Conservation (phyloP, 805 yeast species). For the Citeromyces matritensis region DNA sequence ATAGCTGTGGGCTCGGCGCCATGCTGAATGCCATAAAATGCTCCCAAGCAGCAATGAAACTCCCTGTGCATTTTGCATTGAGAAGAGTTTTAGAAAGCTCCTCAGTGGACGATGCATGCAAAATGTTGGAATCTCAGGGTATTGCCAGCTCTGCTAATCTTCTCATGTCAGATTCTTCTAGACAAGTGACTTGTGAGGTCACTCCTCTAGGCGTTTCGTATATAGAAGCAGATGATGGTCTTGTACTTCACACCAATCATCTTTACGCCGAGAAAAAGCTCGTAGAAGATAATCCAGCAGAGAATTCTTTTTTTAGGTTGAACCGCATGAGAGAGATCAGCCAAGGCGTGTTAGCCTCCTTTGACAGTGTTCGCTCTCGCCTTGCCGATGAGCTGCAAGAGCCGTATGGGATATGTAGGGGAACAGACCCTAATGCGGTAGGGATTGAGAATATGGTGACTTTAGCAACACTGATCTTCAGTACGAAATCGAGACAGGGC, state of each 20-base stretch:
- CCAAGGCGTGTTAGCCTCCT: constrained; percentile 5
- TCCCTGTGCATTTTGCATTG: constrained; percentile 21
- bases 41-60: constrained; percentile 11
- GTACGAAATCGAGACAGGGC: constrained; percentile 3
- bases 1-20: constrained; percentile 15
- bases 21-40: constrained; percentile 14
- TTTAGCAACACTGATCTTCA: constrained; percentile 4
- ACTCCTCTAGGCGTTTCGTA: constrained; percentile 8
- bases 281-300: constrained; percentile 5
- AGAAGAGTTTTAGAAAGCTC: constrained; percentile 15
- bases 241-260: constrained; percentile 12
- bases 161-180: constrained; percentile 11
- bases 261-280: constrained; percentile 2
- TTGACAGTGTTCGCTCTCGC: constrained; percentile 7
- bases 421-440: constrained; percentile 4
- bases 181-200: constrained; percentile 8
- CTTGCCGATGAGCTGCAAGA: constrained; percentile 7
- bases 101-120: constrained; percentile 6
- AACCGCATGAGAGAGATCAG: constrained; percentile 7
- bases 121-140: constrained; percentile 5
- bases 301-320: constrained; percentile 7
- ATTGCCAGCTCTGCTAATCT: constrained; percentile 9
- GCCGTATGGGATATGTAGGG: constrained; percentile 9
- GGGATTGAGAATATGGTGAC: constrained; percentile 6
- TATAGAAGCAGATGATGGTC: constrained; percentile 4